Percentiles rank a stretch among this genome's conserved stretches.
These are phyloP conservation scores for Blastobotrys apis DNA, from an alignment of 1,139 yeast species.

Conservation along the genomic window DNA sequence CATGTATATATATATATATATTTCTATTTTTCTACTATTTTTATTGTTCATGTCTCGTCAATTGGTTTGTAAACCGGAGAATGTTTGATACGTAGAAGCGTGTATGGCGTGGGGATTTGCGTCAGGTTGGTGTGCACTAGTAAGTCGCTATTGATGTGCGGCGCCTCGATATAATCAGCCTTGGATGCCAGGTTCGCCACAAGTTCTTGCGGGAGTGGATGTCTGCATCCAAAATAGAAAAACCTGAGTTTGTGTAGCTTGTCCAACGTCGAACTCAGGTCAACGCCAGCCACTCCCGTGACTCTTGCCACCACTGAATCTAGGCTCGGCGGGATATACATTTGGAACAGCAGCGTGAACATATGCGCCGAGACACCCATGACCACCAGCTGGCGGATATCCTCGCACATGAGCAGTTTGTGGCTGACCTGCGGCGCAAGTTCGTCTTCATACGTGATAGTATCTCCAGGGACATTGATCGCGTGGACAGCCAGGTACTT, in stretches of 20 bases:
- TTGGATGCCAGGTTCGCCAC: neutral
- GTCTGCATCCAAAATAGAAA: neutral
- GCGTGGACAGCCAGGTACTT: neutral
- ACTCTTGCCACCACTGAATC: neutral
- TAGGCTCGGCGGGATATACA: neutral
- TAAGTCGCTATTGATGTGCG: too few relatives aligned
- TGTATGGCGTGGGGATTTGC: neutral
- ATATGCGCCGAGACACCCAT: neutral
- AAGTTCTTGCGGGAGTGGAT: neutral
- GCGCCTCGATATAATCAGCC: neutral
- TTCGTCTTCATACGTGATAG: constrained; percentile 1
- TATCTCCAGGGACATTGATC: neutral
- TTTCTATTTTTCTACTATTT: neutral
- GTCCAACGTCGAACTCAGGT: neutral
- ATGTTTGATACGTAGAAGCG: neutral
- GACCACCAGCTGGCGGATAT: neutral
- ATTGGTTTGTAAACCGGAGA: too few relatives aligned
- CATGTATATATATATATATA: neutral
- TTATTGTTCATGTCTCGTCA: too few relatives aligned
- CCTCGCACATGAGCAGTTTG: neutral
- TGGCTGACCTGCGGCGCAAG: neutral
- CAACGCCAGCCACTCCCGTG: neutral
- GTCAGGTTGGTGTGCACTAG: too few relatives aligned
- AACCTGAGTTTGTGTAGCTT: neutral
- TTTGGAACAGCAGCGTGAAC: neutral